Evolutionary conservation across 306 rosid species (phyloP).

Genomic region (Quercus ilex): DNA sequence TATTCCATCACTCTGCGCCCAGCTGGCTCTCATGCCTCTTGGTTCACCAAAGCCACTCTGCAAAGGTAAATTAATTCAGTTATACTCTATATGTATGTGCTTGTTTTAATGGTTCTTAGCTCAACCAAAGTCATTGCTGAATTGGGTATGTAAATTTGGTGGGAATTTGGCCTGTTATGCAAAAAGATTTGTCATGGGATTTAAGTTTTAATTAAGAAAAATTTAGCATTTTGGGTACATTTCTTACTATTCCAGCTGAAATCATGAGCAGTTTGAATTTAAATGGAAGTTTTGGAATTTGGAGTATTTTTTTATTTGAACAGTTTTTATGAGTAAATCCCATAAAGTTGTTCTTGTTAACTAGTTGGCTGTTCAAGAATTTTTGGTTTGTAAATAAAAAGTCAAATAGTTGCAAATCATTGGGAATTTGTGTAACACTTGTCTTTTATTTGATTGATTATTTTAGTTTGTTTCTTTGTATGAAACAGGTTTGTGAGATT

Average conservation of each 20-base stretch:
- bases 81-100: neutral
- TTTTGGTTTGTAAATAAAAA: neutral
- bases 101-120: neutral
- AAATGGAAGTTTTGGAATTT: neutral
- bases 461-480: constrained; percentile 4
- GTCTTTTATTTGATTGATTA: neutral
- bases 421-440: neutral
- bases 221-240: neutral
- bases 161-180: neutral
- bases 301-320: neutral
- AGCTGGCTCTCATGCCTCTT: constrained; percentile 43
- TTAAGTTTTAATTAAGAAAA: neutral
- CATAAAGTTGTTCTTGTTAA: neutral
- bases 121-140: neutral
- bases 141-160: neutral
- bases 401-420: neutral
- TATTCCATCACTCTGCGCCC: constrained; percentile 85
- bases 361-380: neutral
- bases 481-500: constrained; percentile 84
- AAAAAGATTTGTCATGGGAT: neutral
- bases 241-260: neutral
- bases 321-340: neutral
- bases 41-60: constrained; percentile 98
- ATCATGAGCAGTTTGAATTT: neutral
- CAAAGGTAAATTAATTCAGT: constrained; percentile 48